Evolutionary conservation across 108 stramenopile genomes (phyloP).

Genomic region (Skeletonema tropicum): DNA sequence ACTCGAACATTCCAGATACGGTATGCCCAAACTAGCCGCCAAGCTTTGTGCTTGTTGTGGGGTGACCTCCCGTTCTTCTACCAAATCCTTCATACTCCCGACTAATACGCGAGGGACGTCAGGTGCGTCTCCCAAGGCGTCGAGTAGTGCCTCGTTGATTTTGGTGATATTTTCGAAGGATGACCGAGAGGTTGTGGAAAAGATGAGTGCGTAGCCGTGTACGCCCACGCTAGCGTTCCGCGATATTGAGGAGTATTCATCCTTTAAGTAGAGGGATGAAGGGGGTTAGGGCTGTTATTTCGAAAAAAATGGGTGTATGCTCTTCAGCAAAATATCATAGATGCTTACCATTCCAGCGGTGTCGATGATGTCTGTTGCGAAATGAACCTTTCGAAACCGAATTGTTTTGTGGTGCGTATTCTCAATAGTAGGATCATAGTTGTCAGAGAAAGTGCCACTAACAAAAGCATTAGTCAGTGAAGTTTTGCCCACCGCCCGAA

Average conservation of each 20-base stretch:
- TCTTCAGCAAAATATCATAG: not conserved
- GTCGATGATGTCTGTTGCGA: constrained; percentile 92
- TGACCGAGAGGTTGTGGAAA: constrained; percentile 74
- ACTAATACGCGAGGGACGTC: constrained; percentile 88
- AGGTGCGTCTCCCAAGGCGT: constrained; percentile 81
- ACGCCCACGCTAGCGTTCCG: constrained; percentile 89
- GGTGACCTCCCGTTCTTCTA: constrained; percentile 64
- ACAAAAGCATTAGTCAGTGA: constrained; percentile 84
- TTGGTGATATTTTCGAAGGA: constrained; percentile 77
- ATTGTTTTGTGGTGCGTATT: constrained; percentile 84
- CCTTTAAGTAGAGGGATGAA: constrained; percentile 38
- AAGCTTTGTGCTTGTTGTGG: constrained; percentile 67
- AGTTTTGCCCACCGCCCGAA: constrained; percentile 87
- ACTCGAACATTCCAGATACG: constrained; percentile 85
- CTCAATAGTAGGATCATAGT: constrained; percentile 91
- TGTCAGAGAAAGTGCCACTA: constrained; percentile 78
- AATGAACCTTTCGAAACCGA: constrained; percentile 88
- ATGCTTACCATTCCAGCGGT: constrained; percentile 88
- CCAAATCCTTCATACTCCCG: constrained; percentile 84
- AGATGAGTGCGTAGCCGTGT: constrained; percentile 85
- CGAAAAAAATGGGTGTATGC: too few species aligned
- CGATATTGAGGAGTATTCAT: constrained; percentile 87
- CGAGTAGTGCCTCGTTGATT: constrained; percentile 82
- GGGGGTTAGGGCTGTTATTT: not conserved
- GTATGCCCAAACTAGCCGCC: constrained; percentile 75